Evolutionary conservation across 2,329 filamentous ascomycete genomes (phyloP).

Genomic region (Claviceps capensis): DNA sequence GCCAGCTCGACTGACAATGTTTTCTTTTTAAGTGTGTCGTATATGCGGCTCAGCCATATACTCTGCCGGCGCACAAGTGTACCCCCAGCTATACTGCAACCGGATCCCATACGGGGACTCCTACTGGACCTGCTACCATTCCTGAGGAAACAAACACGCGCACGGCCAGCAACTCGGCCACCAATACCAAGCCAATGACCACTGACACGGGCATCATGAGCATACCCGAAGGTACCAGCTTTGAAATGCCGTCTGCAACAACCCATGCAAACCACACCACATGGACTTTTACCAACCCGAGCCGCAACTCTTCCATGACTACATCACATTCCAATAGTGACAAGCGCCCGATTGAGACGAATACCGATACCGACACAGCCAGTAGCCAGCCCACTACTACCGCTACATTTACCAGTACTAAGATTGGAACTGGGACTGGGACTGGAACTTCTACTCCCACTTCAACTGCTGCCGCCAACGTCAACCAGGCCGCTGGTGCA

Average conservation of each 20-base stretch:
- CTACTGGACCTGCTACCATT: too few relatives aligned
- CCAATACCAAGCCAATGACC: background rate
- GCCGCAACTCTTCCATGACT: conserved; percentile 2
- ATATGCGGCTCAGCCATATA: conserved; percentile 25
- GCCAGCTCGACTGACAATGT: background rate
- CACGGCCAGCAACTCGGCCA: background rate
- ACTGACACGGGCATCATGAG: conserved; percentile 6
- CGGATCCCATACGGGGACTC: background rate
- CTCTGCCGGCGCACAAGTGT: conserved; percentile 22
- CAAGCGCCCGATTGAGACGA: background rate
- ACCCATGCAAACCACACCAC: background rate
- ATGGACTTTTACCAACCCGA: background rate
- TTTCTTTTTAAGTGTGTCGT: conserved; percentile 25
- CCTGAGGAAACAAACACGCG: background rate
- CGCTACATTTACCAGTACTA: conserved; percentile 3
- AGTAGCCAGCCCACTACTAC: conserved; percentile 1
- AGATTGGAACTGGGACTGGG: too few relatives aligned
- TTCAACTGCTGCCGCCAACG: conserved; percentile 15
- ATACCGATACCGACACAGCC: background rate
- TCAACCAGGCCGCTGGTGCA: conserved; percentile 20
- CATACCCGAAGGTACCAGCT: conserved; percentile 32
- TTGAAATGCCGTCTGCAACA: conserved; percentile 44
- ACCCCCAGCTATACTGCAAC: conserved; percentile 15
- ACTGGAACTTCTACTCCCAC: conserved; percentile 4
- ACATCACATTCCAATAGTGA: background rate